Evolutionary conservation across 495 filamentous ascomycete species (phyloP).

Genomic region (Penicillium ochrochloron): DNA sequence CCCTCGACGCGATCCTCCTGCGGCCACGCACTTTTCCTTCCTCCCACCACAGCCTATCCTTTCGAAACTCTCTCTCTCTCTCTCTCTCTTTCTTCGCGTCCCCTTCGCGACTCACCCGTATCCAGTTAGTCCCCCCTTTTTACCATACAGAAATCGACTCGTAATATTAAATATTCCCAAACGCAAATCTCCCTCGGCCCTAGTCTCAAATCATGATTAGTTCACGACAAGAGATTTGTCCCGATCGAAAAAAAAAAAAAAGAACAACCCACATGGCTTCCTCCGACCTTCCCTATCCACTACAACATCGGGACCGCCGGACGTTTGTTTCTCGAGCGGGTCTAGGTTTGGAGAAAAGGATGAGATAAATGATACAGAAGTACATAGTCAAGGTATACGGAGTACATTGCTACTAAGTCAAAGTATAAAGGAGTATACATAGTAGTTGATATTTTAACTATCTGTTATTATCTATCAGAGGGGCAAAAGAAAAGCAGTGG

Average conservation of each 20-base stretch:
- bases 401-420: not conserved
- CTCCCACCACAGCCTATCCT: constrained; percentile 19
- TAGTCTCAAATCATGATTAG: constrained; percentile 4
- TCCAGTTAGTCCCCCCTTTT: constrained; percentile 22
- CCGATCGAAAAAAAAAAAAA: constrained; percentile 27
- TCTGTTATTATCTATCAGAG: constrained; percentile 1
- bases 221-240: constrained; percentile 5
- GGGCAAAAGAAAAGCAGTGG: not conserved
- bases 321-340: constrained; percentile 16
- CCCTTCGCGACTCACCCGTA: constrained; percentile 3
- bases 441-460: not conserved
- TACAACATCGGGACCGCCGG: constrained; percentile 42
- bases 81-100: constrained; percentile 6
- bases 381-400: not conserved
- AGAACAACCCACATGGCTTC: constrained; percentile 16
- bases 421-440: not conserved
- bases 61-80: not conserved
- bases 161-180: constrained; percentile 22
- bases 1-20: not conserved
- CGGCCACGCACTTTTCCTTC: constrained; percentile 39
- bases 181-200: constrained; percentile 18
- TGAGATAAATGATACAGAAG: constrained; percentile 7
- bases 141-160: constrained; percentile 30
- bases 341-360: constrained; percentile 3
- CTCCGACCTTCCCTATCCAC: constrained; percentile 52